phyloP scores from a whole-genome alignment of 192 early-diverging fungal species.

The Kappamyces sp. region DNA sequence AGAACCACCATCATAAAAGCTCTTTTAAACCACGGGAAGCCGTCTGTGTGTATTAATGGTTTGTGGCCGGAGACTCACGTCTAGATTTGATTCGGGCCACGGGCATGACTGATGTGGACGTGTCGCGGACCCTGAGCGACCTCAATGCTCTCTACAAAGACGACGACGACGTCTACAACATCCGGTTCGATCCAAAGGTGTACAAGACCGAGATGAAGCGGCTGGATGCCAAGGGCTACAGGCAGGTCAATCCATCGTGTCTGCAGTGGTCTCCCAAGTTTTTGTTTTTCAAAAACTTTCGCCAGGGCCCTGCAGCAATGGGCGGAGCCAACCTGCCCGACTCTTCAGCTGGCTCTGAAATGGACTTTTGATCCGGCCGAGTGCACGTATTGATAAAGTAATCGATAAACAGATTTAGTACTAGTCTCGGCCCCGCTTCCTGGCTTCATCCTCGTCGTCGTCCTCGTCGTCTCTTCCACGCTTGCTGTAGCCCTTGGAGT shows the following conservation, averaged over 20 bases:
- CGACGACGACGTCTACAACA: constrained; percentile 32
- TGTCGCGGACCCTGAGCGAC: constrained; percentile 33
- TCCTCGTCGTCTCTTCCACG: constrained; percentile 35
- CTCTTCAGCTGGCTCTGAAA: too few relatives aligned
- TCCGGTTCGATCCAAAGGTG: constrained; percentile 24
- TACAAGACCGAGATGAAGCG: constrained; percentile 23
- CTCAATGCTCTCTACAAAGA: constrained; percentile 38
- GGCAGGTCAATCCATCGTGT: constrained; percentile 17
- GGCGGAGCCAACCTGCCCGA: not conserved
- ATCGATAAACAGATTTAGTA: not conserved
- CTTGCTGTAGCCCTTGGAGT: constrained; percentile 16
- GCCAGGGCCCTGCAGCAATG: not conserved
- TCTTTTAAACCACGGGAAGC: constrained; percentile 13
- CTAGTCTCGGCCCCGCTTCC: not conserved
- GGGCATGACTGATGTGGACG: constrained; percentile 41
- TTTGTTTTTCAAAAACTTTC: not conserved
- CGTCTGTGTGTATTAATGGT: not conserved
- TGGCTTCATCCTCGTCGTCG: constrained; percentile 23
- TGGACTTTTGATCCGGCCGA: not conserved
- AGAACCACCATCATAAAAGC: constrained; percentile 32
- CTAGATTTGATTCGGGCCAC: constrained; percentile 28
- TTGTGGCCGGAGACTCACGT: too few relatives aligned
- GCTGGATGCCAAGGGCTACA: constrained; percentile 16
- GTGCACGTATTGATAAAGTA: not conserved
- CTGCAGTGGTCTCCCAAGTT: constrained; percentile 30